These are phyloP conservation scores for Exophiala lecanii-corni DNA, from an alignment of 2,329 filamentous ascomycete species.

Conservation along the genomic window DNA sequence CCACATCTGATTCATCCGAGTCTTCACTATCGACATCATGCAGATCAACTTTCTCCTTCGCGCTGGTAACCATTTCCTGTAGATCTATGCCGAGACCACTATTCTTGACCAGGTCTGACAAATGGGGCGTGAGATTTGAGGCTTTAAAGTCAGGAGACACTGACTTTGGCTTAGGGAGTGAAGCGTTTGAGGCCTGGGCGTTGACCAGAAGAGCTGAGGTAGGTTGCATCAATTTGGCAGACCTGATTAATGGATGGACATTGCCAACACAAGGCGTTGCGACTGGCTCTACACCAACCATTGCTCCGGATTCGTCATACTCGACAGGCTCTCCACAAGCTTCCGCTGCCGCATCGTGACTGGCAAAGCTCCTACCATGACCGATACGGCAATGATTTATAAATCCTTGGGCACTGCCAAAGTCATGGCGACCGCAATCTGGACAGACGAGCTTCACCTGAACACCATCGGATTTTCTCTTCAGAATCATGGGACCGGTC, in stretches of 20 bases:
- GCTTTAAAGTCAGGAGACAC: conserved; percentile 22
- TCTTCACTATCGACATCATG: conserved; percentile 38
- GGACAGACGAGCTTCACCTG: conserved; percentile 86
- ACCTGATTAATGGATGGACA: conserved; percentile 59
- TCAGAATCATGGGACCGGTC: conserved; percentile 71
- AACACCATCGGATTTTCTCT: conserved; percentile 74
- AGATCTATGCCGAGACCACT: conserved; percentile 60
- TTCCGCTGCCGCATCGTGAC: conserved; percentile 87
- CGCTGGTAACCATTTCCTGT: conserved; percentile 53
- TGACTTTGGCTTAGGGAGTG: conserved; percentile 6
- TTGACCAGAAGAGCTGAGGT: conserved; percentile 10
- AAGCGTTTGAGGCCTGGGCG: conserved; percentile 21
- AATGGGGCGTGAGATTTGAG: conserved; percentile 54
- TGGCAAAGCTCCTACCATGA: conserved; percentile 89
- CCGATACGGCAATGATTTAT: conserved; percentile 98
- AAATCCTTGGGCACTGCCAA: conserved; percentile 96
- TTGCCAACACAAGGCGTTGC: conserved; percentile 40
- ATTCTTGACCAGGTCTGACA: conserved; percentile 61
- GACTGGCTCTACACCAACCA: conserved; percentile 37
- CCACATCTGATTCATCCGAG: conserved; percentile 31
- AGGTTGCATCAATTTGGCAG: conserved; percentile 46
- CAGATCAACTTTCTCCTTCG: conserved; percentile 40
- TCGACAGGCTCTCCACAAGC: conserved; percentile 82
- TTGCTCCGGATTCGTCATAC: conserved; percentile 53
- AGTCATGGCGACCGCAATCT: conserved; percentile 84